Conservation (phyloP, 179 eudicot species). For the Spergularia azorica region DNA sequence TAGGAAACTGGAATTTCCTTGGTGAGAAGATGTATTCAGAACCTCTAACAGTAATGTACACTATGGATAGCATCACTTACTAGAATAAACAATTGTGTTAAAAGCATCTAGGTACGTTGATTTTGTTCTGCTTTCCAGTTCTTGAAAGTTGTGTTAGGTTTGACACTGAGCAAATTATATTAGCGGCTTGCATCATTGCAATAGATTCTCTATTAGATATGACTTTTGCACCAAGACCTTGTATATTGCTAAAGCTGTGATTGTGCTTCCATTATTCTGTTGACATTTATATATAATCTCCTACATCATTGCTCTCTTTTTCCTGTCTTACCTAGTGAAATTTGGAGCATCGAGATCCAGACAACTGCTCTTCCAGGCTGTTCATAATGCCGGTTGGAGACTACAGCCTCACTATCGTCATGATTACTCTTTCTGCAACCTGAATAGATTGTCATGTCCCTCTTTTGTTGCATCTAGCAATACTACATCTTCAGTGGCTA, state of each 20-base stretch:
- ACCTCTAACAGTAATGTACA: background rate
- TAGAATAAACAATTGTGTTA: background rate
- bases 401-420: constrained; percentile 14
- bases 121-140: background rate
- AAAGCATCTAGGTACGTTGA: background rate
- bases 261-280: background rate
- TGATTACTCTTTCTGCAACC: constrained; percentile 37
- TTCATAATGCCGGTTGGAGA: constrained; percentile 12
- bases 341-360: background rate
- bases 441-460: constrained; percentile 31
- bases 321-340: background rate
- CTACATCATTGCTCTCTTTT: background rate
- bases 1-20: background rate
- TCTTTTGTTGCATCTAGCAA: constrained; percentile 36
- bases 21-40: background rate
- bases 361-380: constrained; percentile 4
- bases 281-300: background rate
- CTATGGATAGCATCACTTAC: background rate
- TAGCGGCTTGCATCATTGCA: background rate
- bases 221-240: background rate
- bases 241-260: background rate
- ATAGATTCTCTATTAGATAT: background rate
- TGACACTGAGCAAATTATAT: background rate
- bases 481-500: constrained; percentile 39
- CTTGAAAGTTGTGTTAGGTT: background rate